Evolutionary conservation across 768 basidiomycete species (phyloP), one percentile per base, ranked within the genome.

Genomic region (Trametes gibbosa): DNA sequence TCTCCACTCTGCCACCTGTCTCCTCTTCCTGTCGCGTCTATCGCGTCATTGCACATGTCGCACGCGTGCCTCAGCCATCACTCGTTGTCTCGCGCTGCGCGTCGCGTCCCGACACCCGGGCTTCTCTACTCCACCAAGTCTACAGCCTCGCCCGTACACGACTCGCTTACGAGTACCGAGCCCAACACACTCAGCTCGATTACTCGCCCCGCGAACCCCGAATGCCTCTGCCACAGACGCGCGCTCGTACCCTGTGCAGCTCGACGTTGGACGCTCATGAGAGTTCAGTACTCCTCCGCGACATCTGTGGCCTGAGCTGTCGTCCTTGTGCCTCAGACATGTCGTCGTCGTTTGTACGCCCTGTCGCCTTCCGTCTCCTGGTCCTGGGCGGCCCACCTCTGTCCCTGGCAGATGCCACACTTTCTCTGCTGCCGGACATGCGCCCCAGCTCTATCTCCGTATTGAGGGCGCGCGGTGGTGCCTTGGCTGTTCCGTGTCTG

Each of bases 21-120:
- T 48, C 46, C 25, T 16, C 27, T 17, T 14, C 45, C 24, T 16
- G 12, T 9, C 32, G 32, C 39, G 39, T 51, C 50, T 24, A 41
- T 42, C 51, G 51, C 51, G 51, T 53, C 51, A 53, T 32, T 1
- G 7, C 6, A 13, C 17, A 14, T 14, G 25, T 16, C 27, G 25
- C 46, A 10, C 25, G 51, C 39, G 12, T 40, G 24, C 49, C 50
- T 45, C 41, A 50, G n/a, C n/a, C n/a, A n/a, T n/a, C n/a, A n/a
- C n/a, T n/a, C n/a, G n/a, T n/a, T n/a, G n/a, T n/a, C 49, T 27
- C 29, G 29, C 50, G 32, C 35, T 27, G 48, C 46, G 46, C 21
- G 16, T 29, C 50, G 25, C 56, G 46, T 41, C 41, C 43, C 49
- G 41, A 50, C 41, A 21, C 56, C 49, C 49, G 49, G 50, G 56